phyloP scores from a whole-genome alignment of 192 early-diverging fungal species.

The Coemansia sp. region DNA sequence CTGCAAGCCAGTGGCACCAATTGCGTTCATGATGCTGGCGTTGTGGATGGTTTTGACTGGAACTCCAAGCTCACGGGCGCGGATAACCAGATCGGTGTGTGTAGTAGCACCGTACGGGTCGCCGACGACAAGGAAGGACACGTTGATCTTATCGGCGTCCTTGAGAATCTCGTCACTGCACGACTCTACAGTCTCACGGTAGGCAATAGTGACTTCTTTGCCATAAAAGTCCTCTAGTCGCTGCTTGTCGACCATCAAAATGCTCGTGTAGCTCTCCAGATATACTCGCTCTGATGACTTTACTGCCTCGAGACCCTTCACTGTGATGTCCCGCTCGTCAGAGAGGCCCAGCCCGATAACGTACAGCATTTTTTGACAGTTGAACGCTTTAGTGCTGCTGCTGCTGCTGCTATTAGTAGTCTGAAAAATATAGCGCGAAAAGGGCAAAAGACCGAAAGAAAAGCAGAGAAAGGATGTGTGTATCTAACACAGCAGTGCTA shows the following conservation, averaged over 20 bases:
- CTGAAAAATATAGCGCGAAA: not conserved
- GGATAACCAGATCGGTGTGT: slow-evolving; percentile 93
- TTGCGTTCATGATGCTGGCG: slow-evolving; percentile 99
- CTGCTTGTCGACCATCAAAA: slow-evolving; percentile 80
- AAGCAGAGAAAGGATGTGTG: not conserved
- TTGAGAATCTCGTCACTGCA: slow-evolving; percentile 85
- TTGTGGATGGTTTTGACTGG: slow-evolving; percentile 94
- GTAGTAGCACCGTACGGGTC: slow-evolving; percentile 98
- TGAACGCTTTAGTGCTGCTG: not conserved
- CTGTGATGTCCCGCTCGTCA: slow-evolving; percentile 95
- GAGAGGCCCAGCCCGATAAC: slow-evolving; percentile 92
- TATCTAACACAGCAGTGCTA: no score
- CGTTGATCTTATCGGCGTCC: slow-evolving; percentile 85
- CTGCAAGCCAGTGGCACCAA: slow-evolving; percentile 93
- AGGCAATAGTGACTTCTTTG: slow-evolving; percentile 82
- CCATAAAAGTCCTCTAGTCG: slow-evolving; percentile 82
- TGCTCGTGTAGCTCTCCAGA: slow-evolving; percentile 94
- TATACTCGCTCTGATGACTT: slow-evolving; percentile 84
- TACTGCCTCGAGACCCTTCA: slow-evolving; percentile 95
- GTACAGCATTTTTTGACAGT: slow-evolving; percentile 64
- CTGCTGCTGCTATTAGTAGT: no score
- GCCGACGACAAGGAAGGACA: slow-evolving; percentile 96
- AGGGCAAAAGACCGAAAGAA: not conserved
- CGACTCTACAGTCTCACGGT: slow-evolving; percentile 97
- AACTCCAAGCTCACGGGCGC: slow-evolving; percentile 85